A percentile compares a stretch with the other conserved stretches of the same genome.
phyloP scores from a whole-genome alignment of 768 basidiomycete species.

The Naganishia vaughanmartiniae region DNA sequence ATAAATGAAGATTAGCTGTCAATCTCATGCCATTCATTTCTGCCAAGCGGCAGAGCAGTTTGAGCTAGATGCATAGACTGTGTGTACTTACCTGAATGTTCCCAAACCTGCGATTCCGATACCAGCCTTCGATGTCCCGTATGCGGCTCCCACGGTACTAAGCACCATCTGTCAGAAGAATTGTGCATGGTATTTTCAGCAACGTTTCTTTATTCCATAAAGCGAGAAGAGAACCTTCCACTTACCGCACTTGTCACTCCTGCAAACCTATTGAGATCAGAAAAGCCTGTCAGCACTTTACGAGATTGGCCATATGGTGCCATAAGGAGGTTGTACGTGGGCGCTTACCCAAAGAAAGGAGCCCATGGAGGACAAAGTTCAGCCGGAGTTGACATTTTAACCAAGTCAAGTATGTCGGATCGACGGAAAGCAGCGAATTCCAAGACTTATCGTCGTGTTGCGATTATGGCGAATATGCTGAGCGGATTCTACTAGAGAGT shows the following conservation, averaged over 20 bases:
- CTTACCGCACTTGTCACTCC: constrained; percentile 90
- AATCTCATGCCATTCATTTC: background rate
- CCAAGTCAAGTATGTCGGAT: background rate
- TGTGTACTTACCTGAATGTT: constrained; percentile 57
- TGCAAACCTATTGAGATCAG: constrained; percentile 61
- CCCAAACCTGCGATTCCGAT: constrained; percentile 96
- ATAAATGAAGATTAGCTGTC: background rate
- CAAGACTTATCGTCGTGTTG: background rate
- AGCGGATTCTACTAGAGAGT: too few species aligned
- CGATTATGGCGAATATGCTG: too few species aligned
- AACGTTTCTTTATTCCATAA: too few species aligned
- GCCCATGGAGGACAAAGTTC: constrained; percentile 82
- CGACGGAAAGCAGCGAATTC: background rate
- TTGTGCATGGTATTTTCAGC: background rate
- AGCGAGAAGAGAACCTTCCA: background rate
- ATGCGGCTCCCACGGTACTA: constrained; percentile 86
- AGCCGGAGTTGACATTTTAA: constrained; percentile 31
- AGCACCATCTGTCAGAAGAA: constrained; percentile 77
- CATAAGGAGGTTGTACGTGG: too few species aligned
- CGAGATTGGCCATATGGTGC: background rate
- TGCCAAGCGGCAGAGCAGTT: too few species aligned
- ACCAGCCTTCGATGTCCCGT: constrained; percentile 93
- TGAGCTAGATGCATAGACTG: too few species aligned
- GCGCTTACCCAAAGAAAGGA: constrained; percentile 77
- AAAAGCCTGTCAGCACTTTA: constrained; percentile 9